phyloP scores from a whole-genome alignment of 2,329 filamentous ascomycete genomes.

The Paraphoma chrysanthemicola region DNA sequence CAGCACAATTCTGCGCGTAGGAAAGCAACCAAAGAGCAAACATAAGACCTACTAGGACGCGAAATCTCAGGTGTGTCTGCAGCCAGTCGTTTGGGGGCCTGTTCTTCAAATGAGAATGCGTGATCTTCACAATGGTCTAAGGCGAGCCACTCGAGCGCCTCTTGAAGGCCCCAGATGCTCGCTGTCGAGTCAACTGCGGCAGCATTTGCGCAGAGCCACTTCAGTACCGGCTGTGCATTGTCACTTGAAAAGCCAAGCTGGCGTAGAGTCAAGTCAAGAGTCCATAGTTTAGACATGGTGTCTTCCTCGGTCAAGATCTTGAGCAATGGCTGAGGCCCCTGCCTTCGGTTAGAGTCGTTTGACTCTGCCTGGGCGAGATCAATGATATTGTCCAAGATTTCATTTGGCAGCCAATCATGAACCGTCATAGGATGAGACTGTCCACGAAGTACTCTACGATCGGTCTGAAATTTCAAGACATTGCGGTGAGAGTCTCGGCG shows the following conservation, averaged over 20 bases:
- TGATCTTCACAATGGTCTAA: constrained; percentile 73
- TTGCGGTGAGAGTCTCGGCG: constrained; percentile 81
- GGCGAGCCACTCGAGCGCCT: constrained; percentile 90
- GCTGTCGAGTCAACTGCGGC: constrained; percentile 59
- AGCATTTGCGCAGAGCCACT: constrained; percentile 46
- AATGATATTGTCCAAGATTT: constrained; percentile 79
- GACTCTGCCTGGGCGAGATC: constrained; percentile 72
- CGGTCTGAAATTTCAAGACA: constrained; percentile 79
- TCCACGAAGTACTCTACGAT: constrained; percentile 78
- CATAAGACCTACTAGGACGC: constrained; percentile 31
- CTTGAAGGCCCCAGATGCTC: constrained; percentile 82
- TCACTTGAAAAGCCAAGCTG: constrained; percentile 69
- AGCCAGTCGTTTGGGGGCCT: constrained; percentile 21
- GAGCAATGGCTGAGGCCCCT: constrained; percentile 47
- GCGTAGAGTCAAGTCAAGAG: constrained; percentile 74
- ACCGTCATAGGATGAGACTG: constrained; percentile 78
- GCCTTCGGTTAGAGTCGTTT: constrained; percentile 58
- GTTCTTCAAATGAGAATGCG: constrained; percentile 71
- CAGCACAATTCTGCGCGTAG: no score
- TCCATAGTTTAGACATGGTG: constrained; percentile 81
- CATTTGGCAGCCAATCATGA: constrained; percentile 79
- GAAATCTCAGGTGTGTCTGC: constrained; percentile 29
- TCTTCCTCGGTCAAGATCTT: constrained; percentile 73
- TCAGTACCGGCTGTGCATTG: constrained; percentile 39
- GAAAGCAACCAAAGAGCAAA: neutral